Evolutionary conservation across 73 alveolate genomes (phyloP).

Genomic region (Paramecium bursaria): DNA sequence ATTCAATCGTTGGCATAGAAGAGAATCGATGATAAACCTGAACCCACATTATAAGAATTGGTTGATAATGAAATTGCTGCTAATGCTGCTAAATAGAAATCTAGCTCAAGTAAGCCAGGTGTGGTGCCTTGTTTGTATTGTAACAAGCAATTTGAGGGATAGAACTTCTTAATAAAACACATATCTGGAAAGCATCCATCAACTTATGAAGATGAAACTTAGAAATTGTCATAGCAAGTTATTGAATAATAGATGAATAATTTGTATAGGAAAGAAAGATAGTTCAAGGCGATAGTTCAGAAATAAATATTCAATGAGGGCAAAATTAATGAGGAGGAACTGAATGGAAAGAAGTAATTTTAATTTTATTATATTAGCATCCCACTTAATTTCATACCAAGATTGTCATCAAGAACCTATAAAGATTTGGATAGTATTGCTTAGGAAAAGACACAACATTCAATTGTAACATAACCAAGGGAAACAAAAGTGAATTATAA

Average conservation of each 20-base stretch:
- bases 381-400: conserved; percentile 45
- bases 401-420: background rate
- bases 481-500: conserved; percentile 55
- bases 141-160: conserved; percentile 7
- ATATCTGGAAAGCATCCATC: conserved; percentile 24
- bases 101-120: background rate
- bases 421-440: conserved; percentile 44
- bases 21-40: conserved; percentile 25
- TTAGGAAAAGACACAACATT: conserved; percentile 33
- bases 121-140: conserved; percentile 24
- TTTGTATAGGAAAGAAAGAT: conserved; percentile 4
- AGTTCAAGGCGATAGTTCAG: background rate
- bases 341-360: conserved; percentile 10
- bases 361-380: background rate
- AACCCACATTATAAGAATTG: background rate
- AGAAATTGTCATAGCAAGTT: background rate
- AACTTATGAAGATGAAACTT: background rate
- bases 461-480: conserved; percentile 23
- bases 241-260: conserved; percentile 13
- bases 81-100: background rate
- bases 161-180: conserved; percentile 11
- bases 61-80: conserved; percentile 24
- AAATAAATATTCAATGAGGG: conserved; percentile 3
- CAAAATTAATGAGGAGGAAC: conserved; percentile 13
- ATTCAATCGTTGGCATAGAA: background rate